Base-by-base conservation (phyloP, 2,329 filamentous ascomycete species). In the Xylariales sp. region DNA sequence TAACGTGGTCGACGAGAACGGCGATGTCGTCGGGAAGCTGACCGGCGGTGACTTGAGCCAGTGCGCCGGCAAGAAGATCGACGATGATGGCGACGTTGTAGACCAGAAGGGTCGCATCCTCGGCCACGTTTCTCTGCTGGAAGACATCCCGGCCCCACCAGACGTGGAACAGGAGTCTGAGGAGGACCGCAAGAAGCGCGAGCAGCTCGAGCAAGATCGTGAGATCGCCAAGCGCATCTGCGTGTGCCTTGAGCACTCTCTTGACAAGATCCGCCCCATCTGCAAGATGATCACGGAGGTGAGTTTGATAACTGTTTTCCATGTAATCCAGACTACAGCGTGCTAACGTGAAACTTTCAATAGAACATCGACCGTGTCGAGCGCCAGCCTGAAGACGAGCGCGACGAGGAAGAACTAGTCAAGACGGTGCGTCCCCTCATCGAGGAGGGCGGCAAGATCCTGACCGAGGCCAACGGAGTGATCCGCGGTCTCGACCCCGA, bases 401-500 rank as follows among this genome's bases (percentile, higher is more conserved):
- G 91, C 17, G 88, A 96, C 54, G 90, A 96, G 59, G 88, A 96
- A 55, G 77, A 86, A 50, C 78, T 95, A 5, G 89, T 96, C 54
- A 80, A 86, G 59, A 76, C 89, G 41, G 88, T 95, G 52, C 87
- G 84, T 62, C 90, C 90, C 1, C 74, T 95, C 12, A 88, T 96
- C 54, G 89, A 95, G 60, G 85, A 95, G 61, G 89, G 83, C 33
- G 78, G 81, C 38, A 81, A 80, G 48, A 88, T 94, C 55, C 74
- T 96, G 12, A 82, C 83, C 51, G 90, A 95, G 62, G 83, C 85
- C 62, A 93, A 95, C 56, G 88, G 89, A 37, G 74, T 84, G 6
- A 88, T 95, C 52, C 87, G 89, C 23, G 88, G 85, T 6, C 79
- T 95, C 36, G 90, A 96, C 53, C 89, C 90, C 1, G 89, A 95